Conservation (phyloP, 179 eudicot genomes). For the Spergularia azorica region DNA sequence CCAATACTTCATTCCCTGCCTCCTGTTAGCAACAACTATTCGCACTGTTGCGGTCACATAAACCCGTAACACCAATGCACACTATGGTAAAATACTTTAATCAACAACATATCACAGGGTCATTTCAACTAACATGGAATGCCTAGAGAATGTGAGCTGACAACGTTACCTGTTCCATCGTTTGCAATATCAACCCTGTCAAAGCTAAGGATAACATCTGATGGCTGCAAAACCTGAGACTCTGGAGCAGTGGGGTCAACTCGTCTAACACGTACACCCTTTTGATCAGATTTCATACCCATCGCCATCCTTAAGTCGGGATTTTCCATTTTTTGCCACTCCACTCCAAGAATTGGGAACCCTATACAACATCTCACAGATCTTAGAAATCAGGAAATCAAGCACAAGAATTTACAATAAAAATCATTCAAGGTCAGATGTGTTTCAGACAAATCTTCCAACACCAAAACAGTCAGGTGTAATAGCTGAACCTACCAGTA, state of each 20-base stretch:
- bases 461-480: not conserved
- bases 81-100: not conserved
- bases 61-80: not conserved
- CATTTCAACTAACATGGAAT: not conserved
- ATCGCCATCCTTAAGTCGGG: constrained; percentile 74
- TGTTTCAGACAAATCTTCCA: not conserved
- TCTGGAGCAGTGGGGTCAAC: constrained; percentile 92
- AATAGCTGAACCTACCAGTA: constrained; percentile 55
- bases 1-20: too few relatives aligned
- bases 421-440: not conserved
- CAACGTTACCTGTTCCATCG: constrained; percentile 83
- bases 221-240: constrained; percentile 70
- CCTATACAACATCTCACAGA: constrained; percentile 38
- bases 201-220: constrained; percentile 90
- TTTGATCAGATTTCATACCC: constrained; percentile 89
- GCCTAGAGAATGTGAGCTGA: not conserved
- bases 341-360: constrained; percentile 87
- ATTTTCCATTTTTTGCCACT: constrained; percentile 99
- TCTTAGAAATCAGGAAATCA: not conserved
- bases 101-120: too few relatives aligned
- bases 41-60: too few relatives aligned
- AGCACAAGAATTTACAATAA: not conserved
- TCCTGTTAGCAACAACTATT: too few relatives aligned
- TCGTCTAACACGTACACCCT: constrained; percentile 94
- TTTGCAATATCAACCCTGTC: constrained; percentile 92